A percentile compares a stretch with the other conserved stretches of the same genome.
Evolutionary conservation across 2,329 filamentous ascomycete species (phyloP).

Genomic region (Fusarium aywerte): DNA sequence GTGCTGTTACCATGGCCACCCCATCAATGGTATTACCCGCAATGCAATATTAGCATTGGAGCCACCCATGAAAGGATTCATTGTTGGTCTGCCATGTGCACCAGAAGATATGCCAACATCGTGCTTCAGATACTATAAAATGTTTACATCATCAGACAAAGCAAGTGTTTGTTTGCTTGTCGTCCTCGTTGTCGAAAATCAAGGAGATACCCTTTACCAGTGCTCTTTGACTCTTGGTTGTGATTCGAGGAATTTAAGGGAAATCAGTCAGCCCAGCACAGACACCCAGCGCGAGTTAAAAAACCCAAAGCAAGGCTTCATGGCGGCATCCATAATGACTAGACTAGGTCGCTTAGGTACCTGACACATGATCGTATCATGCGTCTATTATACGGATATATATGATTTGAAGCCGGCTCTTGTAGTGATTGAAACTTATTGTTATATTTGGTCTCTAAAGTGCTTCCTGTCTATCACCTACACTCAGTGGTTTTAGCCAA

Average conservation of each 20-base stretch:
- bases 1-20: constrained; percentile 32
- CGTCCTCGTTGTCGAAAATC: not conserved
- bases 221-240: constrained; percentile 10
- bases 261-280: constrained; percentile 28
- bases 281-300: constrained; percentile 15
- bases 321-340: constrained; percentile 23
- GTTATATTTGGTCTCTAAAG: constrained; percentile 1
- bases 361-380: constrained; percentile 29
- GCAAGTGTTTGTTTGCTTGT: constrained; percentile 2
- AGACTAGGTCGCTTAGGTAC: constrained; percentile 6
- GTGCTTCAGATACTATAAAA: not conserved
- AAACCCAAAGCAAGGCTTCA: constrained; percentile 28
- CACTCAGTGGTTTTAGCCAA: not conserved
- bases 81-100: not conserved
- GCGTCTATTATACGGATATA: not conserved
- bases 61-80: not conserved
- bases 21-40: constrained; percentile 19
- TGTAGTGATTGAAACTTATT: not conserved
- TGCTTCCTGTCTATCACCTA: not conserved
- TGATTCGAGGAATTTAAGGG: constrained; percentile 33
- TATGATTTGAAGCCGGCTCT: not conserved
- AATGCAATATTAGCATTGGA: constrained; percentile 11
- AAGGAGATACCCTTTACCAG: constrained; percentile 27
- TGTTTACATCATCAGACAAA: constrained; percentile 5
- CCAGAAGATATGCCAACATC: not conserved